Base-by-base conservation (phyloP, 78 protist species). In the slime mould (Dictyostelium discoideum) region DNA sequence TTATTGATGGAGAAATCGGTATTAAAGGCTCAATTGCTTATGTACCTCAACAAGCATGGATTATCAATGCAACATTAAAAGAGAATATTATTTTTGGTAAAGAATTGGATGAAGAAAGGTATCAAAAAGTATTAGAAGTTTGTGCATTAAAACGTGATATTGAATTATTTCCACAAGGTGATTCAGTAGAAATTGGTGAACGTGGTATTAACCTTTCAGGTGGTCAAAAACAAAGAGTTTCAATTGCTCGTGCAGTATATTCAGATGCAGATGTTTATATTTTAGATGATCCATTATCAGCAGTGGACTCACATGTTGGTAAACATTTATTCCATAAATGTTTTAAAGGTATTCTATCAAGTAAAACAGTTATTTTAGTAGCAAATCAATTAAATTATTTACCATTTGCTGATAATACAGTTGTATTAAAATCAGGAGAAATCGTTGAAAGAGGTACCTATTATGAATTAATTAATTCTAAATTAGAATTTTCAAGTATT, bases 181-280 rank as follows among this genome's bases (percentile, higher is more conserved):
- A 99, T 88, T 20, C 24, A 85, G 97, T 98, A 2, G 98, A 95
- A 85, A 97, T 99, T 76, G 99, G 99, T 32, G 99, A 99, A 93
- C 63, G 97, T 13, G 96, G 97, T 98, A 87, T 95, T 85, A 29
- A 99, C 98, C 44, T 98, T 97, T 22, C 93, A 3, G 99, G 99
- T 37, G 99, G 99, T 40, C 99, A 99, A 96, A 98, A 99, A 96
- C 98, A 93, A 65, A 94, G 99, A 22, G 97, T 99, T 16, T 72
- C 97, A 37, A 82, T 99, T 5, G 99, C 99, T 9, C 96, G 97
- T 6, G 98, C 98, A 16, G 94, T 97, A 72, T 96, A 97, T 93
- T 74, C 46, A 42, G 89, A 97, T 26, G 85, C 92, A 46, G 99
- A 98, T 78, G 37, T 98, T 50, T 96, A 84, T 79, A 84, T 98